Conservation (phyloP, 495 filamentous ascomycete genomes). For the Aspergillus ellipticus region DNA sequence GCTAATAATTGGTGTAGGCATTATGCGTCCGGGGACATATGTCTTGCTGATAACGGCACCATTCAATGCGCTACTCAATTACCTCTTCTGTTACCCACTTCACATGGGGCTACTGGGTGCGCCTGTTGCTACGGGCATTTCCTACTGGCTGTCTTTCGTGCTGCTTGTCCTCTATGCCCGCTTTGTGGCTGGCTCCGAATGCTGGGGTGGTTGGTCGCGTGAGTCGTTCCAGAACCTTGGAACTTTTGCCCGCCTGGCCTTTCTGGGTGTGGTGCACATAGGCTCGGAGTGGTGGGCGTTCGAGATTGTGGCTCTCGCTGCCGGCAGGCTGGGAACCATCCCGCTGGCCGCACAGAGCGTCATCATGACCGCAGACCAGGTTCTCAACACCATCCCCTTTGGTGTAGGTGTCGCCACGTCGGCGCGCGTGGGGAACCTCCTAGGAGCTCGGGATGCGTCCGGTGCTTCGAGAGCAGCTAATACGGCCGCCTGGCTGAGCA, state of each 20-base stretch:
- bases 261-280: constrained; percentile 80
- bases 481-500: constrained; percentile 70
- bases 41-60: constrained; percentile 82
- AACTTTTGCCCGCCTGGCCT: constrained; percentile 72
- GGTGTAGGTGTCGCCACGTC: constrained; percentile 83
- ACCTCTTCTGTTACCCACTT: constrained; percentile 72
- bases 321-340: constrained; percentile 78
- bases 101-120: constrained; percentile 72
- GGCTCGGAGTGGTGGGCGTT: constrained; percentile 97
- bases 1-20: constrained; percentile 44
- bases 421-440: constrained; percentile 74
- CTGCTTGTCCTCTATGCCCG: constrained; percentile 72
- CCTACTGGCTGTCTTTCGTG: constrained; percentile 83
- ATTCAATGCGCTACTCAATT: constrained; percentile 72
- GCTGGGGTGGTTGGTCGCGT: constrained; percentile 79
- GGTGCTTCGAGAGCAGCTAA: constrained; percentile 75
- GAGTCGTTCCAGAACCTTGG: constrained; percentile 61
- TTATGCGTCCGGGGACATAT: constrained; percentile 86
- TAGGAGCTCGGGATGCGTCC: constrained; percentile 64
- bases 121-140: constrained; percentile 76
- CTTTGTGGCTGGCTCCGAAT: constrained; percentile 67
- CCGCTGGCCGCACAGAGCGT: constrained; percentile 84
- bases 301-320: constrained; percentile 89
- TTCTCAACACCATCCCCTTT: constrained; percentile 91
- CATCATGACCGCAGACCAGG: constrained; percentile 91